These are phyloP conservation scores for Tuber umbilicatum DNA, from an alignment of 495 filamentous ascomycete genomes.

Conservation along the genomic window DNA sequence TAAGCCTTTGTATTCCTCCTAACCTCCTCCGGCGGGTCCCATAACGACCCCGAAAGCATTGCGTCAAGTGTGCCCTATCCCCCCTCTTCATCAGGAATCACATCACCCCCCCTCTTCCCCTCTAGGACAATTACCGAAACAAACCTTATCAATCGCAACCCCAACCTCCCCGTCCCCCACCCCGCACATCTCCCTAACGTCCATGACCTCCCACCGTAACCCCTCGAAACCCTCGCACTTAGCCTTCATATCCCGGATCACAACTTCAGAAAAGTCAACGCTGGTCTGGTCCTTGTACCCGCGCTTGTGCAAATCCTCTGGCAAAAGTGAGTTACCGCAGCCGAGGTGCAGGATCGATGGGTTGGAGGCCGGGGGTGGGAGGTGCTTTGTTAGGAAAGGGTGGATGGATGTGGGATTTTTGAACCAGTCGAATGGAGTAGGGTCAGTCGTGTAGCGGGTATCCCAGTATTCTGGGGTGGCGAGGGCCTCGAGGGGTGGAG, in stretches of 20 bases:
- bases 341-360: conserved; percentile 52
- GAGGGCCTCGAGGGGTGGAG: conserved; percentile 37
- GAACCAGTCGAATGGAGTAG: conserved; percentile 50
- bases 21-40: conserved; percentile 54
- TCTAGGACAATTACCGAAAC: neutral
- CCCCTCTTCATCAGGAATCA: neutral
- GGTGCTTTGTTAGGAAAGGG: conserved; percentile 47
- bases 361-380: conserved; percentile 40
- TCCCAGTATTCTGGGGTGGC: conserved; percentile 51
- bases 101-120: neutral
- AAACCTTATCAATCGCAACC: conserved; percentile 55
- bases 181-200: conserved; percentile 50
- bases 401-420: conserved; percentile 48
- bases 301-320: conserved; percentile 46
- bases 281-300: conserved; percentile 53
- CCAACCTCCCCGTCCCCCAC: conserved; percentile 46
- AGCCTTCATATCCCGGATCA: conserved; percentile 50
- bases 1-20: conserved; percentile 50
- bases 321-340: conserved; percentile 56
- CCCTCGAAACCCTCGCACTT: conserved; percentile 41
- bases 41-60: conserved; percentile 55
- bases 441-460: conserved; percentile 46
- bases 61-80: conserved; percentile 51
- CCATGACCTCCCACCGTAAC: conserved; percentile 47
- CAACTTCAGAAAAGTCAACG: conserved; percentile 54